Percentiles rank a stretch among this genome's conserved stretches.
Conservation (phyloP, 176 grass and related monocot species). For the Secale cereale region DNA sequence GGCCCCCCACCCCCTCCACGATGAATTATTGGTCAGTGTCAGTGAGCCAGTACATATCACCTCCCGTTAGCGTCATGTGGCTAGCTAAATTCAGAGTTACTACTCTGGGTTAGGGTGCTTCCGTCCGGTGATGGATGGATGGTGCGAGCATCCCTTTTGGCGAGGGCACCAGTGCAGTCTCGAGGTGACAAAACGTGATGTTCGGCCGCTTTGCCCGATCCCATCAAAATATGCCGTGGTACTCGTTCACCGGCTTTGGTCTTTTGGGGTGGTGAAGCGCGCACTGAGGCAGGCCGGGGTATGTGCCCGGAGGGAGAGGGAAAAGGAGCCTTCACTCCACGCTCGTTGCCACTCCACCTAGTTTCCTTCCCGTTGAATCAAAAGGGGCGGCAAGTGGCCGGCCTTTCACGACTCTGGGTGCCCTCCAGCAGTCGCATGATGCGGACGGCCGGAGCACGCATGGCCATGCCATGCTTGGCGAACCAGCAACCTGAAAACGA, state of each 20-base stretch:
- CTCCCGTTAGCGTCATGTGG: background rate
- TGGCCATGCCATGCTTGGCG: background rate
- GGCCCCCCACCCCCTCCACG: background rate
- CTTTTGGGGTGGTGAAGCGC: background rate
- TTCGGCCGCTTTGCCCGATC: background rate
- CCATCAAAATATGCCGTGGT: slow-evolving; percentile 3
- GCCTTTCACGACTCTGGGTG: background rate
- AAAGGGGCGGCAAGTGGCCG: background rate
- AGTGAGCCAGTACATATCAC: background rate
- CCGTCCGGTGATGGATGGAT: no score
- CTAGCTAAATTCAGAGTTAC: background rate
- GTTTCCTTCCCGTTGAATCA: background rate
- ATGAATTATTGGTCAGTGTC: slow-evolving; percentile 26
- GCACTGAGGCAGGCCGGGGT: background rate
- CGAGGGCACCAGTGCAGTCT: background rate
- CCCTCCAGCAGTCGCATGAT: background rate
- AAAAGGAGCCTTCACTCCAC: background rate
- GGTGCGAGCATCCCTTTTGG: background rate
- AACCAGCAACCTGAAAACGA: background rate
- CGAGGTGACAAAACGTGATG: slow-evolving; percentile 12
- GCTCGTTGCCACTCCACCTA: background rate
- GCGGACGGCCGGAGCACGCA: background rate
- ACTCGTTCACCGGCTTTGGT: background rate
- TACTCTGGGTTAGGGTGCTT: no score
- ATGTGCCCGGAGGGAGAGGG: background rate